Conservation (phyloP, 441 rosid species). For the Gossypium gossypioides region DNA sequence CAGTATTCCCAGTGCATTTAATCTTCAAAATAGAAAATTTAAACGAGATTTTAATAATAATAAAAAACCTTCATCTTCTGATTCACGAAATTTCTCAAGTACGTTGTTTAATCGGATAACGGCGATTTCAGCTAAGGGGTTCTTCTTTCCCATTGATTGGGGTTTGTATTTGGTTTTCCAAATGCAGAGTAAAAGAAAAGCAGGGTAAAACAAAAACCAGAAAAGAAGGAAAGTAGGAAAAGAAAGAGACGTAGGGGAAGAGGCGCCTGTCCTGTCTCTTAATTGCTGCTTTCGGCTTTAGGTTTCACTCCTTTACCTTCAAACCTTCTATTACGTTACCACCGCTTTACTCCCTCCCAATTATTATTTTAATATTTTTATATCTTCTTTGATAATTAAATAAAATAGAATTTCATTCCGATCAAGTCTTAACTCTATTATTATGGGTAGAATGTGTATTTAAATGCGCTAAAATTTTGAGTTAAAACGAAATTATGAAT, state of each 20-base stretch:
- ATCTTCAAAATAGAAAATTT: neutral
- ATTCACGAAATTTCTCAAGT: slow-evolving; percentile 36
- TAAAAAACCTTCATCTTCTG: slow-evolving; percentile 33
- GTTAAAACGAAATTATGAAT: rapidly evolving
- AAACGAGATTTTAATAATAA: neutral
- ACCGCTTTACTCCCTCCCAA: too few species aligned
- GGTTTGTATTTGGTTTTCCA: neutral
- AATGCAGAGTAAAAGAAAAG: neutral
- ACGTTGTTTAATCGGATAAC: slow-evolving; percentile 33
- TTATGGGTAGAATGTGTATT: rapidly evolving
- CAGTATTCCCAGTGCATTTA: neutral
- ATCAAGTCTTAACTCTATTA: too few species aligned
- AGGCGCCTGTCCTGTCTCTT: neutral
- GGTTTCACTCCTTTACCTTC: too few species aligned
- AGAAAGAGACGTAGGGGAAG: neutral
- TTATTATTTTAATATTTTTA: too few species aligned
- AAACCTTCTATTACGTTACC: too few species aligned
- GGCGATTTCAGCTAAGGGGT: slow-evolving; percentile 35
- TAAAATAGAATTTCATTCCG: too few species aligned
- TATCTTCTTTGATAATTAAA: too few species aligned
- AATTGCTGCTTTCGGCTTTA: too few species aligned
- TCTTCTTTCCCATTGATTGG: slow-evolving; percentile 35
- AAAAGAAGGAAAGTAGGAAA: neutral
- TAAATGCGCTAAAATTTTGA: too few species aligned
- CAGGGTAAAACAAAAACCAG: neutral